Percentiles rank a stretch among this genome's conserved stretches.
These are phyloP conservation scores for Fusarium devonianum DNA, from an alignment of 2,329 filamentous ascomycete genomes.

Conservation along the genomic window DNA sequence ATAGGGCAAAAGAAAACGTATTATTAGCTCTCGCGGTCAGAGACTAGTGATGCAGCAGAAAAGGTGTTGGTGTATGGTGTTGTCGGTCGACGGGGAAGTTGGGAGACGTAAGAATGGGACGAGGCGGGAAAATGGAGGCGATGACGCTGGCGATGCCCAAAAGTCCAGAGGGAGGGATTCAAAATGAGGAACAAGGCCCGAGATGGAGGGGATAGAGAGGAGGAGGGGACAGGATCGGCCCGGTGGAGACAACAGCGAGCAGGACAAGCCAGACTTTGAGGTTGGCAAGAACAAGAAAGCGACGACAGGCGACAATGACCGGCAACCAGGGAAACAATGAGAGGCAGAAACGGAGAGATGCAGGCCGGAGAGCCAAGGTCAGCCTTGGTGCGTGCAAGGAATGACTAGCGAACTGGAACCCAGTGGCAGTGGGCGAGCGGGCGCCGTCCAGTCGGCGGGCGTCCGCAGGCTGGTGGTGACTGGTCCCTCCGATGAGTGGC, in stretches of 20 bases:
- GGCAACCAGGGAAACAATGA: not conserved
- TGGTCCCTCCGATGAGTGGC: slow-evolving; percentile 27
- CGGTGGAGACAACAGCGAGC: slow-evolving; percentile 34
- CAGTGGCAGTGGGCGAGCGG: slow-evolving; percentile 27
- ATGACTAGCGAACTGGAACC: slow-evolving; percentile 20
- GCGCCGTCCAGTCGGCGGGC: slow-evolving; percentile 28
- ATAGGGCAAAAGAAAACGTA: slow-evolving; percentile 30
- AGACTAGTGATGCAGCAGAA: slow-evolving; percentile 17
- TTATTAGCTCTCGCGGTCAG: slow-evolving; percentile 36
- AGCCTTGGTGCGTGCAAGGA: slow-evolving; percentile 25
- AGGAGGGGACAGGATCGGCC: slow-evolving; percentile 37
- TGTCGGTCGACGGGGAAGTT: slow-evolving; percentile 19
- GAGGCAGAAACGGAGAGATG: slow-evolving; percentile 18
- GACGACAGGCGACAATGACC: not conserved
- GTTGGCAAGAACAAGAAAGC: slow-evolving; percentile 23
- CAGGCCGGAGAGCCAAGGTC: slow-evolving; percentile 31
- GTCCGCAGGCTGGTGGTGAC: slow-evolving; percentile 33
- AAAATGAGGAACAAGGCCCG: slow-evolving; percentile 36
- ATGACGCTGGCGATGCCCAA: slow-evolving; percentile 38
- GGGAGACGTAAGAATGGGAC: too few relatives aligned
- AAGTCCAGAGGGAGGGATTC: slow-evolving; percentile 32
- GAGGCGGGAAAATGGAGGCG: slow-evolving; percentile 17
- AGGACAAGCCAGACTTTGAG: slow-evolving; percentile 29
- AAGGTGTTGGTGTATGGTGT: too few relatives aligned
- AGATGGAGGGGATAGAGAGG: slow-evolving; percentile 35